Percentiles rank a stretch among this genome's conserved stretches.
Evolutionary conservation across 1,284 basidiomycete species (phyloP).

Genomic region (Fomitiporia mediterranea): DNA sequence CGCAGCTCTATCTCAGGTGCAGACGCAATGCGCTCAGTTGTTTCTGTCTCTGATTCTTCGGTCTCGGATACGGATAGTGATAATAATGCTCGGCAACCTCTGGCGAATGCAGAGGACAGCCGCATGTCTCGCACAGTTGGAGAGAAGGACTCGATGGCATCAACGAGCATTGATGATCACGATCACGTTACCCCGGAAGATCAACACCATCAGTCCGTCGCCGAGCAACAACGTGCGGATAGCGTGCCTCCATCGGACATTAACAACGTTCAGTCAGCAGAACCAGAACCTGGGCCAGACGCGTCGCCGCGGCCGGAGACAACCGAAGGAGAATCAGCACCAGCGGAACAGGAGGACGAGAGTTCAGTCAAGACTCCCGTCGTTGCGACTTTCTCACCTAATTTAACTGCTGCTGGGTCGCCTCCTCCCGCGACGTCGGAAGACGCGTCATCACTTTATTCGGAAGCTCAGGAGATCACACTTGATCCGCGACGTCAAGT

Average conservation of each 20-base stretch:
- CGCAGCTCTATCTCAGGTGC: constrained; percentile 11
- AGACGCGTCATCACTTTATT: neutral
- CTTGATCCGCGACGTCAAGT: no score
- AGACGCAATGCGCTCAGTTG: constrained; percentile 1
- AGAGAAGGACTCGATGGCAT: neutral
- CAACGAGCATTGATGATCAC: constrained; percentile 4
- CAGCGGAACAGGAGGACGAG: neutral
- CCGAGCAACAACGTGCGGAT: neutral
- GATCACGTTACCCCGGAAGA: neutral
- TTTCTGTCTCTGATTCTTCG: neutral
- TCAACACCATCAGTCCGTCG: neutral
- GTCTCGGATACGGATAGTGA: neutral
- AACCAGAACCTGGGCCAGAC: no score
- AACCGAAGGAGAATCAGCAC: neutral
- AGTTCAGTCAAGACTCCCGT: constrained; percentile 6
- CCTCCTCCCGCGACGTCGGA: neutral
- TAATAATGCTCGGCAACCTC: neutral
- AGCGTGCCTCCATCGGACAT: neutral
- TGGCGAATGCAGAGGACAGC: neutral
- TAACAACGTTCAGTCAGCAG: no score
- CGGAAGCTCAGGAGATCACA: neutral
- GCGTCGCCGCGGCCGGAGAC: neutral
- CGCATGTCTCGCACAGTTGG: neutral
- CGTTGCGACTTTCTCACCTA: neutral
- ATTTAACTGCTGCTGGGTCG: neutral